A percentile compares a stretch with the other conserved stretches of the same genome.
These are phyloP conservation scores for Ascocoryne sarcoides DNA, from an alignment of 2,329 filamentous ascomycete genomes.

Conservation along the genomic window DNA sequence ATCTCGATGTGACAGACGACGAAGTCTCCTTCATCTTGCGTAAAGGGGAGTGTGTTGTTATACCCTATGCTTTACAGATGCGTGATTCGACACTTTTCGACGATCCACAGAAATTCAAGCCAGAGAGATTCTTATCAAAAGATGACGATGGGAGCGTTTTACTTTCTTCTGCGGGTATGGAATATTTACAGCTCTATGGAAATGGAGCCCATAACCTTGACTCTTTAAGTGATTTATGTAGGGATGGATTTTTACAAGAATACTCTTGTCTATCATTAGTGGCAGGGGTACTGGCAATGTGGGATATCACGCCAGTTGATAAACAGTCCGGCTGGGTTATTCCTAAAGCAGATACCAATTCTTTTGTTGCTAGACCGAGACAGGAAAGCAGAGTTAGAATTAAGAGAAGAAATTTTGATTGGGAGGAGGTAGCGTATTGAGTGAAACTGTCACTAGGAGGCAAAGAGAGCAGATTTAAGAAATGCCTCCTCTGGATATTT, in stretches of 20 bases:
- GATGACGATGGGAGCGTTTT: slow-evolving; percentile 23
- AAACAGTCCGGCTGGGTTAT: slow-evolving; percentile 38
- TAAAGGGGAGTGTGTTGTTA: slow-evolving; percentile 34
- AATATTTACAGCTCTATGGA: slow-evolving; percentile 39
- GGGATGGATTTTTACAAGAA: slow-evolving; percentile 31
- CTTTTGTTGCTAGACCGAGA: slow-evolving; percentile 40
- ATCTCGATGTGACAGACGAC: slow-evolving; percentile 27
- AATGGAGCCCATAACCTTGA: no score
- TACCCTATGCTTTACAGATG: slow-evolving; percentile 37
- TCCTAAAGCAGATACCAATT: slow-evolving; percentile 39
- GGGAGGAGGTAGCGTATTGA: slow-evolving; percentile 7
- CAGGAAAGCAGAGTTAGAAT: slow-evolving; percentile 47
- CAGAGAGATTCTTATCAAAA: slow-evolving; percentile 38
- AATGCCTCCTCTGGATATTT: no score
- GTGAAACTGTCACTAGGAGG: slow-evolving; percentile 1
- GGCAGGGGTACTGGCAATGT: slow-evolving; percentile 44
- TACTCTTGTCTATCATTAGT: slow-evolving; percentile 40
- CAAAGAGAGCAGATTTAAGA: no score
- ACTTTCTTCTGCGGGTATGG: slow-evolving; percentile 33
- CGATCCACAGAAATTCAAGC: slow-evolving; percentile 34
- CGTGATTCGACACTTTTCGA: slow-evolving; percentile 33
- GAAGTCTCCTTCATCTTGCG: slow-evolving; percentile 33
- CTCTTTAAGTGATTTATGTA: no score
- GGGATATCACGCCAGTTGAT: slow-evolving; percentile 43
- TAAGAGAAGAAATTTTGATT: slow-evolving; percentile 30